phyloP scores from a whole-genome alignment of 2,329 filamentous ascomycete species.

The Paraphoma chrysanthemicola region DNA sequence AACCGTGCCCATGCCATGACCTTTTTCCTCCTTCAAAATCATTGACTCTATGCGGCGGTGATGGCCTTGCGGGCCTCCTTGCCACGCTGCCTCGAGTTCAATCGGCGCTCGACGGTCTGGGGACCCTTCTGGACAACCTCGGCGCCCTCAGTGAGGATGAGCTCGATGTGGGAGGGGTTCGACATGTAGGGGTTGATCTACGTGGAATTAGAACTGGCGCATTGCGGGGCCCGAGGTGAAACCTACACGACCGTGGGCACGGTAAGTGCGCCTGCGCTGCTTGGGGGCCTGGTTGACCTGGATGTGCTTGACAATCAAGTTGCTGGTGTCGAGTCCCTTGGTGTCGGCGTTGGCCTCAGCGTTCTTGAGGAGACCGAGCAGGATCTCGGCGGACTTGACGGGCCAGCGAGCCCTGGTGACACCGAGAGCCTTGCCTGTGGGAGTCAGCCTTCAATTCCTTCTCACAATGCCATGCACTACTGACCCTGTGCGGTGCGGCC shows the following conservation, averaged over 20 bases:
- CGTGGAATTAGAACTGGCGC: constrained; percentile 16
- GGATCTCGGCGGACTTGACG: constrained; percentile 98
- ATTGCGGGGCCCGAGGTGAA: constrained; percentile 1
- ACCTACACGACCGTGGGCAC: constrained; percentile 99
- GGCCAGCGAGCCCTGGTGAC: constrained; percentile 98
- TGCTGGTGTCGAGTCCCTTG: constrained; percentile 76
- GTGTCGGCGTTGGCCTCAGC: constrained; percentile 55
- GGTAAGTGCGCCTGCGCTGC: constrained; percentile 99
- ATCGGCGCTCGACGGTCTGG: constrained; percentile 71
- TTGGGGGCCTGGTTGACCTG: constrained; percentile 99
- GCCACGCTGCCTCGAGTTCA: constrained; percentile 93
- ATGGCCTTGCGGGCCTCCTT: constrained; percentile 67
- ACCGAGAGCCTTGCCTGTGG: constrained; percentile 95
- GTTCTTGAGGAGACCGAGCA: constrained; percentile 82
- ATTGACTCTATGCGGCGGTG: constrained; percentile 58
- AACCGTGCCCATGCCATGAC: constrained; percentile 45
- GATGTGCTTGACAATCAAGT: constrained; percentile 99
- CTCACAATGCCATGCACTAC: constrained; percentile 48
- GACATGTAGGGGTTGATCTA: constrained; percentile 99
- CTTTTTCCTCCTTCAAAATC: constrained; percentile 33
- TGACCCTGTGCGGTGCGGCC: constrained; percentile 98
- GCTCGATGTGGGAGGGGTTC: constrained; percentile 99
- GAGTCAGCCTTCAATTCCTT: constrained; percentile 24
- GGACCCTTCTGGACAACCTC: constrained; percentile 91
- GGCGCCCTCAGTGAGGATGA: constrained; percentile 97